A percentile compares a stretch with the other conserved stretches of the same genome.
These are phyloP conservation scores for Talaromyces pinophilus DNA, from an alignment of 2,329 filamentous ascomycete species.

Conservation along the genomic window DNA sequence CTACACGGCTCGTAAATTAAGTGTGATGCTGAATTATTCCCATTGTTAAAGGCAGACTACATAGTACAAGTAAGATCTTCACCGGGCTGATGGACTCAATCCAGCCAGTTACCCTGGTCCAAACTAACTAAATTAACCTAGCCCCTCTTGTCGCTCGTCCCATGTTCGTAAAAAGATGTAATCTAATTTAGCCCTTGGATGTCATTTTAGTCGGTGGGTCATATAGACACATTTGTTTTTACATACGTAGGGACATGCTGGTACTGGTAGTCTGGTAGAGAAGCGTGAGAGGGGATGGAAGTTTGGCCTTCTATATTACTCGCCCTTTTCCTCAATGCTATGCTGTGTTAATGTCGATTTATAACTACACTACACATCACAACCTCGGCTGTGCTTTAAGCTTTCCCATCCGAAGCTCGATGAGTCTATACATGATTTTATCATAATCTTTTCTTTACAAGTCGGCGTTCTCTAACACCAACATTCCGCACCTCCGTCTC, in stretches of 20 bases:
- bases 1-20: background rate
- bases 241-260: background rate
- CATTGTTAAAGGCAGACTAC: background rate
- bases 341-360: background rate
- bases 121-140: background rate
- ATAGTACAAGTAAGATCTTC: background rate
- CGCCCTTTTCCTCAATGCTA: conserved; percentile 4
- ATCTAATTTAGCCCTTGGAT: conserved; percentile 3
- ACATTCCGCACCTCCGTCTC: background rate
- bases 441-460: background rate
- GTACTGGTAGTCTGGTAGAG: background rate
- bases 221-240: conserved; percentile 9
- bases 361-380: background rate
- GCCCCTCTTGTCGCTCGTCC: conserved; percentile 7
- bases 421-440: background rate
- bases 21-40: background rate
- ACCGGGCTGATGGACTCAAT: conserved; percentile 2
- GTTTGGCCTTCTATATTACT: conserved; percentile 1
- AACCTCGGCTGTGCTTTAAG: background rate
- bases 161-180: conserved; percentile 1
- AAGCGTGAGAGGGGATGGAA: background rate
- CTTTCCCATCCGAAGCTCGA: background rate
- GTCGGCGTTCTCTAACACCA: background rate
- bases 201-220: conserved; percentile 11
- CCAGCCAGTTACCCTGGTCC: background rate